A percentile compares a stretch with the other conserved stretches of the same genome.
These are phyloP conservation scores for Russula abietina DNA, from an alignment of 768 basidiomycete species.

Conservation along the genomic window DNA sequence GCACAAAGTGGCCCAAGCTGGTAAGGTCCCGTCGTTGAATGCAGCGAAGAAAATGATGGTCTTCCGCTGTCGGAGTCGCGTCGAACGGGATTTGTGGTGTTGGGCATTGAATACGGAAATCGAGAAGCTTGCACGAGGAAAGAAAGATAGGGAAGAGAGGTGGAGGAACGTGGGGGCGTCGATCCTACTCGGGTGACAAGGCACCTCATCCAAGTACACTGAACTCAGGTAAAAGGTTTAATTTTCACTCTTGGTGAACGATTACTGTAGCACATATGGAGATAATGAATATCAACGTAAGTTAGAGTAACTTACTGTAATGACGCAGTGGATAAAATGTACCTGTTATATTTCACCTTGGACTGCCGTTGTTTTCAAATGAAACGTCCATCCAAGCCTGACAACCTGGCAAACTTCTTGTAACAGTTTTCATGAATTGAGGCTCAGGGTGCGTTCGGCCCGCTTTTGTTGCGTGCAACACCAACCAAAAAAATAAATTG, in stretches of 20 bases:
- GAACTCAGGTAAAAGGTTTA: not conserved
- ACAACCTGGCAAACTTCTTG: no score
- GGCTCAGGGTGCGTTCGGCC: no score
- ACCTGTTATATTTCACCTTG: not conserved
- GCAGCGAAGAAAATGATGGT: constrained; percentile 56
- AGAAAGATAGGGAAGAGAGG: constrained; percentile 56
- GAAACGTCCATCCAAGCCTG: no score
- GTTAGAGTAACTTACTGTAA: not conserved
- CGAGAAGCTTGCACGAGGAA: constrained; percentile 64
- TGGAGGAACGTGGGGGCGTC: constrained; percentile 62
- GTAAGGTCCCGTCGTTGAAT: constrained; percentile 44
- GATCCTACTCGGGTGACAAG: constrained; percentile 5
- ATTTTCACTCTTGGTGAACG: not conserved
- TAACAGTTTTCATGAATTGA: no score
- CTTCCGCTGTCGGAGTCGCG: constrained; percentile 68
- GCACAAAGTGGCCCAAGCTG: constrained; percentile 22
- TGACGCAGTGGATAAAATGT: not conserved
- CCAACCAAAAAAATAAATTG: no score
- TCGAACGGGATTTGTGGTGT: constrained; percentile 93
- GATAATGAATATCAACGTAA: not conserved
- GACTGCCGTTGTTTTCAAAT: no score
- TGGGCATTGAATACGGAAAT: constrained; percentile 91
- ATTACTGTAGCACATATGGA: not conserved
- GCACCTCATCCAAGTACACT: not conserved
- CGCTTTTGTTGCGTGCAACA: no score